Percentiles rank a stretch among this genome's conserved stretches.
Conservation (phyloP, 2,329 filamentous ascomycete genomes). For the Lasiodiplodia hormozganensis region DNA sequence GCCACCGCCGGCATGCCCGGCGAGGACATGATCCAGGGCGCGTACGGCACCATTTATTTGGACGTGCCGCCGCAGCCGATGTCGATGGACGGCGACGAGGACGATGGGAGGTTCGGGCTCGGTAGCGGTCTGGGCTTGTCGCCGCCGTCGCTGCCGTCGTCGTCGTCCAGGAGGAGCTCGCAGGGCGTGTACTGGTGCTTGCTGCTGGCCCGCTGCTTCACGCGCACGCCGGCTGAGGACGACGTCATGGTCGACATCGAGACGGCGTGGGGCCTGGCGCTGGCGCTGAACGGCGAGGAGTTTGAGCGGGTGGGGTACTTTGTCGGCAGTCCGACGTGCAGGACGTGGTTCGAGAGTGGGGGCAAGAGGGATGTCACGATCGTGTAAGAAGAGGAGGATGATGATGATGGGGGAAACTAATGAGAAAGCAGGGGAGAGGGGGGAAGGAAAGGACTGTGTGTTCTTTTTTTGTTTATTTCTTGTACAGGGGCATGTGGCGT, state of each 20-base stretch:
- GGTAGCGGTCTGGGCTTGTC: neutral
- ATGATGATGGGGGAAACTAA: too few species aligned
- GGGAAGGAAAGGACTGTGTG: neutral
- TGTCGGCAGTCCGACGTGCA: neutral
- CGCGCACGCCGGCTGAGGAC: constrained; percentile 23
- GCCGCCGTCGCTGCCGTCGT: neutral
- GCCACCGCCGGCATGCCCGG: neutral
- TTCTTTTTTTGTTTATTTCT: neutral
- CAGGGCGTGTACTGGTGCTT: constrained; percentile 26
- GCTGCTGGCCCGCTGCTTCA: constrained; percentile 23
- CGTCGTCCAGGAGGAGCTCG: neutral
- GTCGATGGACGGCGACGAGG: neutral
- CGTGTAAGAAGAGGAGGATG: neutral
- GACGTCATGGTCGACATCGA: constrained; percentile 20
- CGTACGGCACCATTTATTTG: constrained; percentile 13
- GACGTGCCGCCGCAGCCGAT: constrained; percentile 1
- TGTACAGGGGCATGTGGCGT: neutral
- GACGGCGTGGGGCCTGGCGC: constrained; percentile 23
- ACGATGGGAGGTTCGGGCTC: neutral
- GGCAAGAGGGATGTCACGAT: constrained; percentile 17
- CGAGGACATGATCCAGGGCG: neutral
- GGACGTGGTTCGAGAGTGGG: constrained; percentile 14
- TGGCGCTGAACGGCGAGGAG: constrained; percentile 17
- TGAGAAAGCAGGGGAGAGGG: neutral
- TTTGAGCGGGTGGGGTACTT: constrained; percentile 22